Percentiles rank a stretch among this genome's conserved stretches.
Evolutionary conservation across 1,284 basidiomycete genomes (phyloP).

Genomic region (Boletus holoroseus): DNA sequence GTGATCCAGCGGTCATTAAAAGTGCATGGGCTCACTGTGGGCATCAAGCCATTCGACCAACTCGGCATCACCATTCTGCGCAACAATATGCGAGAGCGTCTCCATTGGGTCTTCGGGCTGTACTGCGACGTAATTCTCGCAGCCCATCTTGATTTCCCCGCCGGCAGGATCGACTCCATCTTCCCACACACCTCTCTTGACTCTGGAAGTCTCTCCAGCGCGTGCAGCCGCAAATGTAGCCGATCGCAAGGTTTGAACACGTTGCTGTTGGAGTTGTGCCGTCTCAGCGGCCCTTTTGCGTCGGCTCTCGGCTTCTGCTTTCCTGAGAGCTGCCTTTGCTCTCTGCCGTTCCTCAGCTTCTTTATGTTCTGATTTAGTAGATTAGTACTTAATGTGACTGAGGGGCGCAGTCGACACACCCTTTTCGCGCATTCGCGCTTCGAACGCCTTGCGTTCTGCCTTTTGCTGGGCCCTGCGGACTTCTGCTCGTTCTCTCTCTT

Average conservation of each 20-base stretch:
- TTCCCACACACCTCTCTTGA: conserved; percentile 63
- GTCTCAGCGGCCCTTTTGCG: conserved; percentile 49
- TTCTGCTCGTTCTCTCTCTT: conserved; percentile 51
- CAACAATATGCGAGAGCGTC: conserved; percentile 64
- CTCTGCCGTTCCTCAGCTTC: conserved; percentile 56
- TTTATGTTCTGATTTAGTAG: conserved; percentile 36
- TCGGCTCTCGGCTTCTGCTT: conserved; percentile 46
- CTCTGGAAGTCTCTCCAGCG: conserved; percentile 43
- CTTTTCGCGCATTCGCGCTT: conserved; percentile 28
- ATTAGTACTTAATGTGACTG: conserved; percentile 15
- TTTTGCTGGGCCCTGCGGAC: conserved; percentile 44
- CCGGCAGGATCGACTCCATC: conserved; percentile 63
- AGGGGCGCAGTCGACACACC: conserved; percentile 14
- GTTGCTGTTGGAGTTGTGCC: conserved; percentile 42
- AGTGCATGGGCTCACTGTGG: conserved; percentile 48
- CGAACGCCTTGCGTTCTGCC: conserved; percentile 48
- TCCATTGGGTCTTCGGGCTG: conserved; percentile 52
- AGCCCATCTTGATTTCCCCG: conserved; percentile 58
- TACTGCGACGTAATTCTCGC: conserved; percentile 44
- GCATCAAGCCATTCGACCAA: conserved; percentile 63
- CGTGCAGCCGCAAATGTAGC: conserved; percentile 60
- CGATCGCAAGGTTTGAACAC: conserved; percentile 51
- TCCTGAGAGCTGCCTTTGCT: conserved; percentile 49
- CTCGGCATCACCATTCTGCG: conserved; percentile 46
- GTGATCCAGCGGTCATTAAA: conserved; percentile 20